Evolutionary conservation across 176 grass and related monocot species (phyloP).

Genomic region (Triticum urartu): DNA sequence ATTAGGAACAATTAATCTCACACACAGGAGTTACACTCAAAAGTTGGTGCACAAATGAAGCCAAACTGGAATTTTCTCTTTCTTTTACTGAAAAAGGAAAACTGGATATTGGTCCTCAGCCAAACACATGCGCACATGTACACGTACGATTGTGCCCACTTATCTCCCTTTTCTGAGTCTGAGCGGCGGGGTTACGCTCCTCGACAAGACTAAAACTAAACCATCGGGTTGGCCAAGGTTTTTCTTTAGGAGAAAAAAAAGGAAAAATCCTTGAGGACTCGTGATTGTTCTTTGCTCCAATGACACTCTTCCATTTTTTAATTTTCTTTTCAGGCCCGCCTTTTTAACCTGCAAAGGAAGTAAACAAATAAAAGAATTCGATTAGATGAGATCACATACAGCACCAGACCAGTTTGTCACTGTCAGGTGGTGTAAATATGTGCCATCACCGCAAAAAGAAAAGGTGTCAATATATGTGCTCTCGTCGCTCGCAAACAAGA

Average conservation of each 20-base stretch:
- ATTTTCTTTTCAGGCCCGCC: background rate
- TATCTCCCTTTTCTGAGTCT: conserved; percentile 28
- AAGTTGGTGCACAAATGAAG: conserved; percentile 18
- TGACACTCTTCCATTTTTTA: background rate
- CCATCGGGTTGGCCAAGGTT: conserved; percentile 9
- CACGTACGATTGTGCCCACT: background rate
- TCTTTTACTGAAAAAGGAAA: conserved; percentile 29
- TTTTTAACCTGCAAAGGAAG: conserved; percentile 28
- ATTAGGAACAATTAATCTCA: conserved; percentile 42
- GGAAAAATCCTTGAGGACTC: background rate
- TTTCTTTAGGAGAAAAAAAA: conserved; percentile 17
- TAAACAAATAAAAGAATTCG: background rate
- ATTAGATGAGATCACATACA: conserved; percentile 12
- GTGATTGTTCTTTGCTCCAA: conserved; percentile 5
- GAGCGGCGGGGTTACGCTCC: conserved; percentile 29
- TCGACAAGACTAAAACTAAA: conserved; percentile 38
- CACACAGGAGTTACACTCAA: background rate
- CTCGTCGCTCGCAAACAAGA: background rate
- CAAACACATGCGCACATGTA: conserved; percentile 9
- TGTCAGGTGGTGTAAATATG: conserved; percentile 13
- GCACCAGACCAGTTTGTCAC: conserved; percentile 19
- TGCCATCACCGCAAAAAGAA: background rate
- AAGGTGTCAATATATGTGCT: background rate
- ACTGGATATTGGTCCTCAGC: conserved; percentile 18
- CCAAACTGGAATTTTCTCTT: conserved; percentile 39